These are phyloP conservation scores for Lachancea sp. DNA, from an alignment of 805 yeast species.

Conservation along the genomic window DNA sequence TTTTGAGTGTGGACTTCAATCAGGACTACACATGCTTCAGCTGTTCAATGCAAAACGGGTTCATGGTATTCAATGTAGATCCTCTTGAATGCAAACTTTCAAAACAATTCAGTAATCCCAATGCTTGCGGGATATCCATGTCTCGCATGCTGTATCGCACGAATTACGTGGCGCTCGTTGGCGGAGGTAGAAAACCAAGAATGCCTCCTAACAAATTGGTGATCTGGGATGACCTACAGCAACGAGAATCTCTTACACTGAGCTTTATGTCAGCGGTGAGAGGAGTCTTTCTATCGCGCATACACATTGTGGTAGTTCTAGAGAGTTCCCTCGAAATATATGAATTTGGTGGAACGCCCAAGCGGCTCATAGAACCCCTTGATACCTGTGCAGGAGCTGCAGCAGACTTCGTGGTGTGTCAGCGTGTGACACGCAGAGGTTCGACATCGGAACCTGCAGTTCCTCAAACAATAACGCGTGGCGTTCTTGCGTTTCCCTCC, in stretches of 20 bases:
- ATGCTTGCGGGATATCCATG: slow-evolving; percentile 68
- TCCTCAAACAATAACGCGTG: slow-evolving; percentile 11
- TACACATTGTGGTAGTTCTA: slow-evolving; percentile 67
- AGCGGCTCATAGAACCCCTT: slow-evolving; percentile 36
- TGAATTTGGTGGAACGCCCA: slow-evolving; percentile 77
- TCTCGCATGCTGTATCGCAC: slow-evolving; percentile 84
- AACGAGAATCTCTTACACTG: slow-evolving; percentile 61
- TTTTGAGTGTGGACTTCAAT: slow-evolving; percentile 44
- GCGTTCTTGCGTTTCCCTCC: slow-evolving; percentile 23
- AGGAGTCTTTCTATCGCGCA: slow-evolving; percentile 67
- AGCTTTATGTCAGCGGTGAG: slow-evolving; percentile 74
- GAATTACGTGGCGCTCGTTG: slow-evolving; percentile 82
- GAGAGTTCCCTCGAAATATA: slow-evolving; percentile 63
- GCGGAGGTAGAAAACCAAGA: slow-evolving; percentile 79
- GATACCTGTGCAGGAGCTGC: slow-evolving; percentile 17
- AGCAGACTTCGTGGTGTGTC: slow-evolving; percentile 23
- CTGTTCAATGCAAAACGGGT: slow-evolving; percentile 72
- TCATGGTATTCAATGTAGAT: slow-evolving; percentile 77
- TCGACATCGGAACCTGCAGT: slow-evolving; percentile 1
- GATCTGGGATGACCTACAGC: slow-evolving; percentile 88
- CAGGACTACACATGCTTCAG: slow-evolving; percentile 91
- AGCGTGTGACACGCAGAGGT: slow-evolving; percentile 6
- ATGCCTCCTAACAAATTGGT: slow-evolving; percentile 74
- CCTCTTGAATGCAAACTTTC: slow-evolving; percentile 46
- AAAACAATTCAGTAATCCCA: slow-evolving; percentile 15